Percentiles rank a stretch among this genome's conserved stretches.
Conservation (phyloP, 371 early-diverging fungal species). For the Mortierella sp. region DNA sequence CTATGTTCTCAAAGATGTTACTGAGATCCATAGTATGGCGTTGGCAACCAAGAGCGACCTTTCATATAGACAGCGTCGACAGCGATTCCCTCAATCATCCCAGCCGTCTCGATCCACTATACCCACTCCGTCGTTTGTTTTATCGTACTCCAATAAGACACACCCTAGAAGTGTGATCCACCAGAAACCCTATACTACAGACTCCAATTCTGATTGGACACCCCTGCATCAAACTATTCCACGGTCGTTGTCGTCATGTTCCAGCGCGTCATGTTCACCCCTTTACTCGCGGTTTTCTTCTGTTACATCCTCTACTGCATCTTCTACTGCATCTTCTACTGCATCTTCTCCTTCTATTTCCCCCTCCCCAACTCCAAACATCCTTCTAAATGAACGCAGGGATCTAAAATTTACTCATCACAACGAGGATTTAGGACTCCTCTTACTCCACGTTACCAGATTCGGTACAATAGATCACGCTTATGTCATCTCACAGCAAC, state of each 20-base stretch:
- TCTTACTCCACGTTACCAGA: slow-evolving; percentile 44
- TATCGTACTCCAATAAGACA: slow-evolving; percentile 1
- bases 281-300: background rate
- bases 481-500: slow-evolving; percentile 21
- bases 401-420: background rate
- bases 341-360: background rate
- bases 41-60: slow-evolving; percentile 7
- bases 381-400: no score
- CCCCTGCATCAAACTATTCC: background rate
- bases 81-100: background rate
- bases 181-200: slow-evolving; percentile 21
- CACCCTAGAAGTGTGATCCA: slow-evolving; percentile 4
- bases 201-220: slow-evolving; percentile 13
- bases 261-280: slow-evolving; percentile 3
- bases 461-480: slow-evolving; percentile 50
- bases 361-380: slow-evolving; percentile 1
- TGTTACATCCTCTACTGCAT: background rate
- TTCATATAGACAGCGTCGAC: background rate
- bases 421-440: slow-evolving; percentile 7
- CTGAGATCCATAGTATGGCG: slow-evolving; percentile 31
- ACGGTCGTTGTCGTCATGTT: background rate
- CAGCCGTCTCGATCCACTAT: background rate
- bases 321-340: slow-evolving; percentile 1
- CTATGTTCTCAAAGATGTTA: slow-evolving; percentile 47
- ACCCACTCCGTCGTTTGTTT: background rate